Evolutionary conservation across 306 rosid species (phyloP).

Genomic region (Glycine latifolia): DNA sequence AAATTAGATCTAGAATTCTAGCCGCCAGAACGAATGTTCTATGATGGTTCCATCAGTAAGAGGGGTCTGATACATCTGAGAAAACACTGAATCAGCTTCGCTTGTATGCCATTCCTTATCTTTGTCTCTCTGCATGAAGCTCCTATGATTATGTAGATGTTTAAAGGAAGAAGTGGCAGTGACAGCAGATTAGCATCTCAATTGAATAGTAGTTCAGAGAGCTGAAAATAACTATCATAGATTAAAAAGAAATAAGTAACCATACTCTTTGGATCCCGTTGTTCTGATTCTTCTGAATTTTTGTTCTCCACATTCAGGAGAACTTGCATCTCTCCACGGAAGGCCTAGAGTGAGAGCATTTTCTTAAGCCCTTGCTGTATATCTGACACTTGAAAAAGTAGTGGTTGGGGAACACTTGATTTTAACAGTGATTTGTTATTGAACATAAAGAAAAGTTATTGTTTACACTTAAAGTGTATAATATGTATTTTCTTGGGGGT

Average conservation of each 20-base stretch:
- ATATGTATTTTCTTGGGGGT: constrained; percentile 25
- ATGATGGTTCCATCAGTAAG: constrained; percentile 23
- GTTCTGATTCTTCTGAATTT: constrained; percentile 30
- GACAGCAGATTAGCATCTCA: constrained; percentile 42
- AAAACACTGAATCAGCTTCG: constrained; percentile 42
- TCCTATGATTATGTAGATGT: constrained; percentile 44
- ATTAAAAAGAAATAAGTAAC: constrained; percentile 26
- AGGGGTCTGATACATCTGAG: constrained; percentile 32
- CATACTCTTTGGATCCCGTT: constrained; percentile 35
- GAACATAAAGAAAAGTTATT: constrained; percentile 41
- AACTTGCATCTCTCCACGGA: constrained; percentile 48
- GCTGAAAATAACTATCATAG: constrained; percentile 35
- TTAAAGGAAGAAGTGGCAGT: constrained; percentile 45
- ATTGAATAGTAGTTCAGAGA: constrained; percentile 42
- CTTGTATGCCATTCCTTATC: constrained; percentile 30
- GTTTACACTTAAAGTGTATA: constrained; percentile 32
- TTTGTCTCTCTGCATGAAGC: constrained; percentile 40
- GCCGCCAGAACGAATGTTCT: constrained; percentile 60
- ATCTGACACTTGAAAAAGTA: constrained; percentile 39
- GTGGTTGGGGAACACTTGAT: constrained; percentile 38
- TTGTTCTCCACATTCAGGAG: constrained; percentile 36
- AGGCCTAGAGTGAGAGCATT: constrained; percentile 48
- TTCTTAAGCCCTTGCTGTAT: constrained; percentile 41
- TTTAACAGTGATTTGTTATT: constrained; percentile 45
- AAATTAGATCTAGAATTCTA: constrained; percentile 94